Evolutionary conservation across 139 green algal genomes (phyloP).

Genomic region (Closterium sp.): DNA sequence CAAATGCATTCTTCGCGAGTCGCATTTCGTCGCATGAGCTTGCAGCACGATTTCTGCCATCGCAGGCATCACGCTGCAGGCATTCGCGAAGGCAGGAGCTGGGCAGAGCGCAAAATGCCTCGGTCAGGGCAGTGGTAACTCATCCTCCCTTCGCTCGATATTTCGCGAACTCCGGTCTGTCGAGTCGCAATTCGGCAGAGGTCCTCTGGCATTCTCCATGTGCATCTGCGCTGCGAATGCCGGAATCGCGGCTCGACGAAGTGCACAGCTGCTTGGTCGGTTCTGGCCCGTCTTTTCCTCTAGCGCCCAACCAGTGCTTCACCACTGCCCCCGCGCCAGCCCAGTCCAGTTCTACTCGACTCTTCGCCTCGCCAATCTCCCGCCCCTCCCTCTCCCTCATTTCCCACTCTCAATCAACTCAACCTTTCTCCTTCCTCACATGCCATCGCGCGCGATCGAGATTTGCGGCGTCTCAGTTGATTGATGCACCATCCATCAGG

Average conservation of each 20-base stretch:
- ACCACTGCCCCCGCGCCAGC: neutral
- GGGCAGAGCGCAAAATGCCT: too few relatives aligned
- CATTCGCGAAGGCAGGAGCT: neutral
- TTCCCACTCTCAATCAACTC: too few relatives aligned
- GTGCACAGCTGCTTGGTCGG: neutral
- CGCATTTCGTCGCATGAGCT: too few relatives aligned
- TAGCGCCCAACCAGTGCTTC: neutral
- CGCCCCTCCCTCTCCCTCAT: neutral
- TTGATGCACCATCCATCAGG: neutral
- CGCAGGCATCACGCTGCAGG: too few relatives aligned
- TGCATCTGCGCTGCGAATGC: neutral
- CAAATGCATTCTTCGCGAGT: neutral
- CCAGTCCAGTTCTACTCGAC: neutral
- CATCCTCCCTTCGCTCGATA: neutral
- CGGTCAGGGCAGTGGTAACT: neutral
- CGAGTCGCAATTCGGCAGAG: neutral
- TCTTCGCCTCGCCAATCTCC: neutral
- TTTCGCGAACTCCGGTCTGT: neutral
- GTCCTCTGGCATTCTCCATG: neutral
- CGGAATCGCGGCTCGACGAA: neutral
- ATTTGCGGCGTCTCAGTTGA: neutral
- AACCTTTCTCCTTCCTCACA: too few relatives aligned
- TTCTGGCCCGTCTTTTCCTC: neutral
- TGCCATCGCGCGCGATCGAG: too few relatives aligned
- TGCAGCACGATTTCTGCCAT: too few relatives aligned